Evolutionary conservation across 257 asterid genomes (phyloP), one percentile per base, ranked within the genome.

Genomic region (Plantago ovata): DNA sequence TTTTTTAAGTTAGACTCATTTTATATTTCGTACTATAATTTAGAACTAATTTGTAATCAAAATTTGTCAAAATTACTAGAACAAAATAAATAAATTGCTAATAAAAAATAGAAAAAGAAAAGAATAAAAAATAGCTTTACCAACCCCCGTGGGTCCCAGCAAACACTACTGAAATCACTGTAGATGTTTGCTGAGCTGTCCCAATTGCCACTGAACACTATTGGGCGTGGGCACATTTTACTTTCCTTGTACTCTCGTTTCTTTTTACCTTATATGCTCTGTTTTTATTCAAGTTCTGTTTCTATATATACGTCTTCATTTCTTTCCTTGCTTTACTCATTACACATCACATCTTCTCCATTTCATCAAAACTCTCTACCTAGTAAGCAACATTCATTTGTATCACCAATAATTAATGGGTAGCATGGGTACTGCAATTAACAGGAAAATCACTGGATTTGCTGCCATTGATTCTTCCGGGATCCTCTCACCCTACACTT

Each of bases 381-480:
- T n/a, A n/a, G n/a, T 16, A 14, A 10, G 7, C 7, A 1, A 1
- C 36, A 1, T 28, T 28, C 36, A n/a, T n/a, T n/a, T 28, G 7
- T 0, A 23, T 2, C 16, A 24, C 19, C 19, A 21, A 52, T 44
- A 38, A 48, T 22, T 13, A 32, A 85, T 84, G 95, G 96, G 95
- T 10, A 76, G 94, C 71, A 58, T 84, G 53, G 87, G 79, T 45
- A 28, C 36, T 28, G 75, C 28, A 64, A 75, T 23, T 53, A 92
- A 79, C 67, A 90, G 76, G 49, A 63, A 72, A 48, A 77, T 79
- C 9, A 70, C 62, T 16, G 98, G 98, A 8, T 90, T 84, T 94
- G 96, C 98, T 51, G 98, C 98, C 33, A 77, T 70, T 67, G 96
- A 90, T 55, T 77, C 95, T 38, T 83, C 96, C 21, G 98, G 96